Evolutionary conservation across 108 stramenopile genomes (phyloP).

Genomic region (Cyclotella distinguenda): DNA sequence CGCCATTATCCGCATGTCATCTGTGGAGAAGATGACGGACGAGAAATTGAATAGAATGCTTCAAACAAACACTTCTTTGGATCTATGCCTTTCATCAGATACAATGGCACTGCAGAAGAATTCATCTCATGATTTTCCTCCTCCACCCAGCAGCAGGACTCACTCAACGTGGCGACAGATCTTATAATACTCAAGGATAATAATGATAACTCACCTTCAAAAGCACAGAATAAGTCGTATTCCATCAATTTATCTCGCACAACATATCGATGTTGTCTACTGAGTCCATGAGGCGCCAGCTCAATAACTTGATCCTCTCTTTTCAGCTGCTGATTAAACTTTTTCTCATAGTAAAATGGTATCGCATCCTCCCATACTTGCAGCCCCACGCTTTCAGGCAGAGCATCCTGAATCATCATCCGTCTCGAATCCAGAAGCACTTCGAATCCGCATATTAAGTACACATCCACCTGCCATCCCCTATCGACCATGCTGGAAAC

Average conservation of each 20-base stretch:
- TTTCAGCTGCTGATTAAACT: constrained; percentile 27
- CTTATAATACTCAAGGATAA: too few relatives aligned
- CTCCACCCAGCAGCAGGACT: too few relatives aligned
- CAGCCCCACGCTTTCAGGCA: constrained; percentile 58
- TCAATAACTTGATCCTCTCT: constrained; percentile 27
- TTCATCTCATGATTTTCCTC: too few relatives aligned
- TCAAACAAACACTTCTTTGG: too few relatives aligned
- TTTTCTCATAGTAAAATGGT: constrained; percentile 57
- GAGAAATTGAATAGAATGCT: too few relatives aligned
- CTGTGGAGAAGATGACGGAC: too few relatives aligned
- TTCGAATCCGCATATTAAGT: constrained; percentile 42
- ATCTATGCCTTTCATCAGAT: too few relatives aligned
- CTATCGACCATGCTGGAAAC: constrained; percentile 59
- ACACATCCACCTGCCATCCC: constrained; percentile 47
- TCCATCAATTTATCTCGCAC: constrained; percentile 71
- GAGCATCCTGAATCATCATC: constrained; percentile 48
- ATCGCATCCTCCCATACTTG: constrained; percentile 77
- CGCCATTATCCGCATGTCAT: constrained; percentile 72
- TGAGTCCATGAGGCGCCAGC: constrained; percentile 58
- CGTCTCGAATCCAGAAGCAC: constrained; percentile 27
- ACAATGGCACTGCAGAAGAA: too few relatives aligned
- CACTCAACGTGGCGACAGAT: too few relatives aligned
- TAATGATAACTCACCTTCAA: too few relatives aligned
- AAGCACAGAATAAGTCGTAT: constrained; percentile 72
- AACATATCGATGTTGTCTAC: constrained; percentile 82